Conservation (phyloP, 768 basidiomycete genomes). For the Collybiopsis confluens region DNA sequence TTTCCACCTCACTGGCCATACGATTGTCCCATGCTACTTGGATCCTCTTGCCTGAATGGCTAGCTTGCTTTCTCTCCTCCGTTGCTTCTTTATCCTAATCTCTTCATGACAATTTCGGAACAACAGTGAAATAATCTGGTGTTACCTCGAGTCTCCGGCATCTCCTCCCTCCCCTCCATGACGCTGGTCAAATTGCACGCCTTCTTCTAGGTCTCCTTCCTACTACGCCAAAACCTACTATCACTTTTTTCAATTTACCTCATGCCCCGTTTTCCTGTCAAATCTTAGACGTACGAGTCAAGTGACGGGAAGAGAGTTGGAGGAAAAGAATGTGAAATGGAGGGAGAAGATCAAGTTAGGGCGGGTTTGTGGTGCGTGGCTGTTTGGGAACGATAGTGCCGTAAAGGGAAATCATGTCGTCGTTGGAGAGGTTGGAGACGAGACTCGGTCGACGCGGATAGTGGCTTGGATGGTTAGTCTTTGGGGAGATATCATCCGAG, state of each 20-base stretch:
- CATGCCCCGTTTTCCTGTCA: constrained; percentile 41
- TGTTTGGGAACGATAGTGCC: neutral
- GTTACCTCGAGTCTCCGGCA: constrained; percentile 17
- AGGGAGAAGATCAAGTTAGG: neutral
- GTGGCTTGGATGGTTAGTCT: constrained; percentile 1
- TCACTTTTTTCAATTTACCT: constrained; percentile 39
- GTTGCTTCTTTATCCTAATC: neutral
- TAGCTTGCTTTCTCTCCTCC: too few species aligned
- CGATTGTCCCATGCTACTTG: too few species aligned
- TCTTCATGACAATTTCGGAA: neutral
- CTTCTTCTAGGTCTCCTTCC: constrained; percentile 40
- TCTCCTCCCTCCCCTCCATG: constrained; percentile 10
- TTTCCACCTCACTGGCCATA: too few species aligned
- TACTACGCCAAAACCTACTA: constrained; percentile 35
- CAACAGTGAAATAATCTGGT: constrained; percentile 23
- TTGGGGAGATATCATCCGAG: constrained; percentile 2
- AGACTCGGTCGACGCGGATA: neutral
- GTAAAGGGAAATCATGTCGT: neutral
- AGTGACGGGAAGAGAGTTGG: neutral
- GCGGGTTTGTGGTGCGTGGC: neutral
- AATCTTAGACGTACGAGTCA: constrained; percentile 18
- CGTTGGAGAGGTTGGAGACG: neutral
- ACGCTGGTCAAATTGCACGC: constrained; percentile 20
- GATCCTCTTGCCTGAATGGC: too few species aligned
- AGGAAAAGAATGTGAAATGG: neutral